Base-by-base conservation (phyloP, 2,329 filamentous ascomycete species). In the Botrytis elliptica region DNA sequence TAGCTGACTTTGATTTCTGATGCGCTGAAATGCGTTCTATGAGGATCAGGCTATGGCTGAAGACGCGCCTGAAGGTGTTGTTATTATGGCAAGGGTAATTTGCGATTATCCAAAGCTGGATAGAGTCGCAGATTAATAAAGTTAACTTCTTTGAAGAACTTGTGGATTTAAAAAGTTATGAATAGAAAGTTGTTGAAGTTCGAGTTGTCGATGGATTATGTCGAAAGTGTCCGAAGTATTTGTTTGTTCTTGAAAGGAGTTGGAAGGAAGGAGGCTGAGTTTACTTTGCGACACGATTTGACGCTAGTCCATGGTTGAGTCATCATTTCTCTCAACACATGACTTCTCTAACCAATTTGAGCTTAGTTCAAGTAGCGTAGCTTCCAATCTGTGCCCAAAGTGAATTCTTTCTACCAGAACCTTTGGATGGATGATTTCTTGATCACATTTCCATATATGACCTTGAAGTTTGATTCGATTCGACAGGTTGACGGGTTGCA, bases 41-140 rank as follows among this genome's bases (percentile, higher is more conserved):
- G 66, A 72, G 71, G 72, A 75, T 77, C 75, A 79, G 78, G 78
- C 75, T 72, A 59, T 55, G 59, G 72, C 44, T 67, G 63, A 68
- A 49, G 57, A 73, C 66, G 72, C 72, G 72, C 57, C 57, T 57
- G 70, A 44, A 36, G 36, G 52, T 73, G 46, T 46, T 49, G 36
- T 59, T 72, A 38, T 60, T 62, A n/a, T 77, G 78, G 79, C 74
- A 78, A 74, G 67, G 63, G 76, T 76, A 75, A 29, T 72, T 71
- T 74, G 76, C 75, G 75, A 77, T 75, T 75, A 71, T 77, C 76
- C n/a, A 76, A 78, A 77, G 75, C 78, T 79, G 75, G 78, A 77
- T 77, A 77, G 36, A 46, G 42, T 70, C 68, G 68, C 68, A 38
- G 40, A n/a, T 44, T 22, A 33, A 42, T 36, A 22, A n/a, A 60